Evolutionary conservation across 371 early-diverging fungal species (phyloP).

Genomic region (Dinochytrium kinnereticum): DNA sequence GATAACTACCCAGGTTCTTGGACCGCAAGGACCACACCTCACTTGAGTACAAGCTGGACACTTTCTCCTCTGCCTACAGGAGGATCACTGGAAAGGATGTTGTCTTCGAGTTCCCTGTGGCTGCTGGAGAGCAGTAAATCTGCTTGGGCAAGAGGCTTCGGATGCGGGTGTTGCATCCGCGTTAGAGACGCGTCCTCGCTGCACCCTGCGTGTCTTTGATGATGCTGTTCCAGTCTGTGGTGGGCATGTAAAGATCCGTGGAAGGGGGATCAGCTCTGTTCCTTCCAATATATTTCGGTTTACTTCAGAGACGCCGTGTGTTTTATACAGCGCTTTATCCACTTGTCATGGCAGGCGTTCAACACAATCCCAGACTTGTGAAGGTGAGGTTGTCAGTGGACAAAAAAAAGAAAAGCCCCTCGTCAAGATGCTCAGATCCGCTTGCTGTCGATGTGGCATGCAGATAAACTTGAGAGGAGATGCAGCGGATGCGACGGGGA

Average conservation of each 20-base stretch:
- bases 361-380: too few relatives aligned
- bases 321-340: too few relatives aligned
- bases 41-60: constrained; percentile 97
- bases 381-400: too few relatives aligned
- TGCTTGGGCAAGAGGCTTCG: not conserved
- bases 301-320: too few relatives aligned
- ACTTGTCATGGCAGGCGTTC: too few relatives aligned
- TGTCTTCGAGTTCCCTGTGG: constrained; percentile 87
- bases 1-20: constrained; percentile 75
- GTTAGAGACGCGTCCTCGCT: not conserved
- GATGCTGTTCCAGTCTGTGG: not conserved
- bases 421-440: too few relatives aligned
- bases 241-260: not conserved
- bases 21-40: constrained; percentile 96
- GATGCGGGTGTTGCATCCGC: not conserved
- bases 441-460: too few relatives aligned
- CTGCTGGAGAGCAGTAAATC: constrained; percentile 46
- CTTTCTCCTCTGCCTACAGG: constrained; percentile 94
- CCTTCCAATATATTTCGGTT: not conserved
- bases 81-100: constrained; percentile 97
- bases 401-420: too few relatives aligned
- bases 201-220: not conserved
- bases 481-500: too few relatives aligned
- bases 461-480: too few relatives aligned
- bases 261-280: not conserved